phyloP scores from a whole-genome alignment of 495 filamentous ascomycete species.

The Penicillium dipodomyicola region DNA sequence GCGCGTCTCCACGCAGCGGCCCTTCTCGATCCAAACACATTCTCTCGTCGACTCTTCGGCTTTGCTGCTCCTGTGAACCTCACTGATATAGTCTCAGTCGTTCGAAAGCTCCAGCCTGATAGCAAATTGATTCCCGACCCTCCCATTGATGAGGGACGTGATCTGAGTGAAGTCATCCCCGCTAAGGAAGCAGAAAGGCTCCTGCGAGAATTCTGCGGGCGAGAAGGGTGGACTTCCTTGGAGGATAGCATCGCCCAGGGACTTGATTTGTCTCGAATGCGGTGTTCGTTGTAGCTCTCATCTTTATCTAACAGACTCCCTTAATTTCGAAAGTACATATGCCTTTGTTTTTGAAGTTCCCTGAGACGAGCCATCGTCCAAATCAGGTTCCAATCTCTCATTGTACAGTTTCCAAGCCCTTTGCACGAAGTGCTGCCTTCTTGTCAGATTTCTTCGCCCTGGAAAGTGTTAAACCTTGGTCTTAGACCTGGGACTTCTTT shows the following conservation, averaged over 20 bases:
- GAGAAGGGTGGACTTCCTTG: not conserved
- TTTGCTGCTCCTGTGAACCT: slow-evolving; percentile 19
- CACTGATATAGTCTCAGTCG: slow-evolving; percentile 16
- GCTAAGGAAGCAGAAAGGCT: slow-evolving; percentile 13
- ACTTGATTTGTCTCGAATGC: not conserved
- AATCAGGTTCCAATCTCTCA: not conserved
- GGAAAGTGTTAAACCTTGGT: not conserved
- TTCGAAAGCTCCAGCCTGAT: slow-evolving; percentile 23
- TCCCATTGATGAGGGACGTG: slow-evolving; percentile 12
- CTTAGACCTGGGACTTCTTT: not conserved
- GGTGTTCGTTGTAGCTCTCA: not conserved
- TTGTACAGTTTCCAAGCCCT: not conserved
- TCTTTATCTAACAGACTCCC: not conserved
- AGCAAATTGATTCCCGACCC: slow-evolving; percentile 20
- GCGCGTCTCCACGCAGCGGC: slow-evolving; percentile 49
- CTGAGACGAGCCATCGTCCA: not conserved
- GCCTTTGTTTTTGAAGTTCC: not conserved
- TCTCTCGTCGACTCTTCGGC: slow-evolving; percentile 46
- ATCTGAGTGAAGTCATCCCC: slow-evolving; percentile 14
- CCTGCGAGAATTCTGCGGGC: slow-evolving; percentile 17
- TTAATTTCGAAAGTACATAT: not conserved
- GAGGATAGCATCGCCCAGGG: not conserved
- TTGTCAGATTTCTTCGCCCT: not conserved
- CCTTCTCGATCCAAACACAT: slow-evolving; percentile 40
- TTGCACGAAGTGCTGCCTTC: not conserved